Evolutionary conservation across 768 basidiomycete species (phyloP).

Genomic region (Suillus plorans): DNA sequence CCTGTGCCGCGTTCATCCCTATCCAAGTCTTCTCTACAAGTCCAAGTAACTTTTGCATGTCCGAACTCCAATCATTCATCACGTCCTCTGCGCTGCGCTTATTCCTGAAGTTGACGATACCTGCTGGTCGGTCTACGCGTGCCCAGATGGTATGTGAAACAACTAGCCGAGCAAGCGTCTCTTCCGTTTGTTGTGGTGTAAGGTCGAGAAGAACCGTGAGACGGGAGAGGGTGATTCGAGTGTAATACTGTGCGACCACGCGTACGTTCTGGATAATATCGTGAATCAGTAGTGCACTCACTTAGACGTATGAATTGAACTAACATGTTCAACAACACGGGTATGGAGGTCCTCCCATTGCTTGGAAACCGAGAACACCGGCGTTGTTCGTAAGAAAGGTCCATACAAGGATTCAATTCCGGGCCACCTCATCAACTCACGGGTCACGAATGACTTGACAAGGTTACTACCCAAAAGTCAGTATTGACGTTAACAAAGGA

Average conservation of each 20-base stretch:
- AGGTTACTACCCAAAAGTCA: conserved; percentile 64
- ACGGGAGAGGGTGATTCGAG: conserved; percentile 81
- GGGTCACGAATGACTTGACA: conserved; percentile 90
- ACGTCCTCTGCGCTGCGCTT: conserved; percentile 87
- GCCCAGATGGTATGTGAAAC: conserved; percentile 93
- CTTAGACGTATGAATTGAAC: conserved; percentile 27
- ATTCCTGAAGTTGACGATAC: conserved; percentile 83
- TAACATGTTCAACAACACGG: conserved; percentile 93
- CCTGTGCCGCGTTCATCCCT: conserved; percentile 89
- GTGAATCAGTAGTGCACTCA: conserved; percentile 2
- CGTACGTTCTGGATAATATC: conserved; percentile 77
- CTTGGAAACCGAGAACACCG: conserved; percentile 75
- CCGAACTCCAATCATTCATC: conserved; percentile 98
- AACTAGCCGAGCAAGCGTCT: conserved; percentile 85
- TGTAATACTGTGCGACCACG: conserved; percentile 92
- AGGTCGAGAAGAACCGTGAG: conserved; percentile 89
- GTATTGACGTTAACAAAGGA: conserved; percentile 7
- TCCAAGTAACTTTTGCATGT: conserved; percentile 89
- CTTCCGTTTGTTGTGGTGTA: conserved; percentile 77
- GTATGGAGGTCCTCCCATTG: conserved; percentile 96
- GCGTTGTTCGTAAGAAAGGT: conserved; percentile 72
- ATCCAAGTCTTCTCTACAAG: conserved; percentile 99
- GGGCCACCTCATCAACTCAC: conserved; percentile 96
- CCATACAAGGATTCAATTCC: conserved; percentile 90
- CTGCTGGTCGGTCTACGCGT: conserved; percentile 87